Conservation (phyloP, 1,139 yeast genomes). For the Hansenula lynferdii region DNA sequence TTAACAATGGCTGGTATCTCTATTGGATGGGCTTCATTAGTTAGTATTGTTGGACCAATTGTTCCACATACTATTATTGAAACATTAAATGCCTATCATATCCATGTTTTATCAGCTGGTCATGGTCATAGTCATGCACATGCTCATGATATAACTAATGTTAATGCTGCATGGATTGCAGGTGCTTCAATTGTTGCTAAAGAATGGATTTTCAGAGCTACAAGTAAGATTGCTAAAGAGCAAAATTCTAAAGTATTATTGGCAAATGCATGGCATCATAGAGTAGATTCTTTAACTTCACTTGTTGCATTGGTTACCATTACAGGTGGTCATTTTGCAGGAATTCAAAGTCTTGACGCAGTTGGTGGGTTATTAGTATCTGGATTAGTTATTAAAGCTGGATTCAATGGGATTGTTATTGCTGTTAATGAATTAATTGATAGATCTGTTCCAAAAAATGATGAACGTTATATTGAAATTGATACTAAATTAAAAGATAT, state of each 20-base stretch:
- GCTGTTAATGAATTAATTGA: slow-evolving; percentile 79
- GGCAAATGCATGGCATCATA: slow-evolving; percentile 98
- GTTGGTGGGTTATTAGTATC: slow-evolving; percentile 90
- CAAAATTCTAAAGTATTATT: slow-evolving; percentile 84
- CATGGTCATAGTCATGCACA: slow-evolving; percentile 42
- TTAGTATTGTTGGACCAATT: slow-evolving; percentile 64
- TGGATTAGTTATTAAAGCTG: slow-evolving; percentile 75
- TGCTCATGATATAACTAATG: slow-evolving; percentile 50
- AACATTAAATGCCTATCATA: slow-evolving; percentile 34
- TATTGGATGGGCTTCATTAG: slow-evolving; percentile 84
- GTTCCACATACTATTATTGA: slow-evolving; percentile 54
- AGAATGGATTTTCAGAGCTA: slow-evolving; percentile 81
- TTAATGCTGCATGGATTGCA: slow-evolving; percentile 97
- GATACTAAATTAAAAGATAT: slow-evolving; percentile 32
- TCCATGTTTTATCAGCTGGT: slow-evolving; percentile 19
- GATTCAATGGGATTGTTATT: slow-evolving; percentile 64
- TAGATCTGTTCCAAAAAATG: slow-evolving; percentile 37
- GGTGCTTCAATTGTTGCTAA: slow-evolving; percentile 80
- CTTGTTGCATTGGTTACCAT: slow-evolving; percentile 87
- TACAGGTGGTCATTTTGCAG: slow-evolving; percentile 74
- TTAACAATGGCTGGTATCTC: slow-evolving; percentile 83
- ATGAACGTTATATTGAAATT: slow-evolving; percentile 35
- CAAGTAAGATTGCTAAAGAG: slow-evolving; percentile 69
- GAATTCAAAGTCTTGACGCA: slow-evolving; percentile 82
- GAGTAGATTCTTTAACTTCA: slow-evolving; percentile 93